phyloP scores from a whole-genome alignment of 805 yeast genomes.

The Saturnispora besseyi region DNA sequence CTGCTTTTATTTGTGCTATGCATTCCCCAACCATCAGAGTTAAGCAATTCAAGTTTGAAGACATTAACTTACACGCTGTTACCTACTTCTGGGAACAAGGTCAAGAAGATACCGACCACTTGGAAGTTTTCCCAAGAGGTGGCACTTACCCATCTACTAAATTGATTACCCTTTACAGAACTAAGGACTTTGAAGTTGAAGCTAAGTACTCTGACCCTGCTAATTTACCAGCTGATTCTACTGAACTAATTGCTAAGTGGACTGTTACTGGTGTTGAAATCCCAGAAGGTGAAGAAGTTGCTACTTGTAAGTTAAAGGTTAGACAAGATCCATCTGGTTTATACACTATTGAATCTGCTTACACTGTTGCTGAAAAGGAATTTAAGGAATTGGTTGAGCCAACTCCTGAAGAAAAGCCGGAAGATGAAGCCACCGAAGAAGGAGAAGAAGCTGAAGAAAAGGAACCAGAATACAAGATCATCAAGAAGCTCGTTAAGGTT shows the following conservation, averaged over 20 bases:
- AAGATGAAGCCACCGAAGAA: slow-evolving; percentile 32
- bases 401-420: slow-evolving; percentile 33
- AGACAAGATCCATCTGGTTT: slow-evolving; percentile 97
- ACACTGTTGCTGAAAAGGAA: slow-evolving; percentile 84
- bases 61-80: slow-evolving; percentile 82
- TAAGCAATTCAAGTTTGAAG: slow-evolving; percentile 97
- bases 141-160: slow-evolving; percentile 91
- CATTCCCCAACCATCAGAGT: slow-evolving; percentile 99
- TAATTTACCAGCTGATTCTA: slow-evolving; percentile 64
- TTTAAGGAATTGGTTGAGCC: slow-evolving; percentile 83
- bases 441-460: slow-evolving; percentile 41
- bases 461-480: slow-evolving; percentile 80
- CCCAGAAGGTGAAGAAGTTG: slow-evolving; percentile 62
- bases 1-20: slow-evolving; percentile 97
- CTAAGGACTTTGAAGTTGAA: slow-evolving; percentile 75
- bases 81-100: slow-evolving; percentile 93
- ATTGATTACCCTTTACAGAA: slow-evolving; percentile 88
- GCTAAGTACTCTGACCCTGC: slow-evolving; percentile 76
- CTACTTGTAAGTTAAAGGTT: slow-evolving; percentile 85
- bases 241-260: slow-evolving; percentile 73
- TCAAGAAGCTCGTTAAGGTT: slow-evolving; percentile 90
- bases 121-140: slow-evolving; percentile 96
- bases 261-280: slow-evolving; percentile 75
- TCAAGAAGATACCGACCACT: slow-evolving; percentile 81
- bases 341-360: slow-evolving; percentile 87